Evolutionary conservation across 1,139 yeast genomes (phyloP), one percentile per base, ranked within the genome.

Genomic region (Debaryomyces singareniensis): DNA sequence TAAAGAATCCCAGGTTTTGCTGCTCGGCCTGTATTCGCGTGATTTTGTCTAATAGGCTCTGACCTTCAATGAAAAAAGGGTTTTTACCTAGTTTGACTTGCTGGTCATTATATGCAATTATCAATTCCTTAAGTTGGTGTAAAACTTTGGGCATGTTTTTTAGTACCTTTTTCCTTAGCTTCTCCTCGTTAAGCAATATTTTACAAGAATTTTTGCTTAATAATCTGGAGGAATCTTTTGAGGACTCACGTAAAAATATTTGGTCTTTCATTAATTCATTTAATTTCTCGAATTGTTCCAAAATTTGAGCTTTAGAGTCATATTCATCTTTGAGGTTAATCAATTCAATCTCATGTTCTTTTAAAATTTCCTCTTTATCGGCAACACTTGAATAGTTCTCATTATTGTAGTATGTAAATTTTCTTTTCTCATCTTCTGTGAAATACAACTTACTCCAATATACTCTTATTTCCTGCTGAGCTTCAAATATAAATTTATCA

Each of bases 151-250:
- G 97, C 44, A 85, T 60, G 40, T 71, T 71, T 44, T 76, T 77
- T 16, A 75, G 61, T 4, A 89, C 64, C 33, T 71, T 70, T 43
- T 81, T 80, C 31, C 96, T 64, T 26, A 77, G 65, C 45, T 72
- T 79, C 46, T 87, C 96, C 51, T 91, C 97, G 37, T 81, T 72
- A 36, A 84, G 66, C 33, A 89, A 58, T 16, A 87, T 79, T 37
- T 78, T 78, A 41, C 93, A 89, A 3, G 91, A 82, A 39, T 86
- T 79, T 44, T 84, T 75, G 37, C 83, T 73, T 30, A 83, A 58
- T 25, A 89, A 62, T 37, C 97, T 67, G 0, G 93, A 78, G 0
- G 96, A 78, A 49, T 91, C 94, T 43, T 77, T 80, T 1, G 84
- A 72, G 4, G 93, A 76, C 39, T 76, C 80, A 27, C 68, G 77